A percentile compares a stretch with the other conserved stretches of the same genome.
Evolutionary conservation across 2,329 filamentous ascomycete species (phyloP).

Genomic region (Neonectria coccinea): DNA sequence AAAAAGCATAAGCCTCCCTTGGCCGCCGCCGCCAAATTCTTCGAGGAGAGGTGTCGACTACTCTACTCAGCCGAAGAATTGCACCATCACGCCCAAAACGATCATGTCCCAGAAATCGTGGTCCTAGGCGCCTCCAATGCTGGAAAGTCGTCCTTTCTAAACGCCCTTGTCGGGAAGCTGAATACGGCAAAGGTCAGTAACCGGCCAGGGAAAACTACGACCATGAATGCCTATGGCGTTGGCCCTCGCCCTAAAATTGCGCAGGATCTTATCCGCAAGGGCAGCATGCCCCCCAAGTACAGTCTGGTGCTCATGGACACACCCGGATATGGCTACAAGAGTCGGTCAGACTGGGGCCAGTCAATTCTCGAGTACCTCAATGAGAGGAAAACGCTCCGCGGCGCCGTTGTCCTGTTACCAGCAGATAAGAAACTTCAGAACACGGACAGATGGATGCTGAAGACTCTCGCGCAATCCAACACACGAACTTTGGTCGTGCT

Average conservation of each 20-base stretch:
- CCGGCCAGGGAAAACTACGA: conserved; percentile 64
- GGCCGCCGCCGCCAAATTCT: conserved; percentile 48
- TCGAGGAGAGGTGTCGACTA: conserved; percentile 50
- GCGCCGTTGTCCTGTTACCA: conserved; percentile 66
- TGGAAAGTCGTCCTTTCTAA: conserved; percentile 90
- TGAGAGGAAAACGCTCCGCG: conserved; percentile 59
- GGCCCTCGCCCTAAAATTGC: conserved; percentile 55
- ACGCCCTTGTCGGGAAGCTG: conserved; percentile 73
- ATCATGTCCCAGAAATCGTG: conserved; percentile 71
- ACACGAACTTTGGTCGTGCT: conserved; percentile 63
- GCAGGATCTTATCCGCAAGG: conserved; percentile 44
- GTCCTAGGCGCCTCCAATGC: conserved; percentile 90
- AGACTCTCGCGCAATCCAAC: conserved; percentile 58
- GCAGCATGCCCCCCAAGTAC: conserved; percentile 58
- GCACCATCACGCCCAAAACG: conserved; percentile 63
- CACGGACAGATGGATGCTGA: conserved; percentile 61
- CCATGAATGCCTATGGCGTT: conserved; percentile 68
- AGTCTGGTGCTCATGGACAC: conserved; percentile 64
- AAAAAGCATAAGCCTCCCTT: conserved; percentile 43
- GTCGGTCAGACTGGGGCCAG: conserved; percentile 62
- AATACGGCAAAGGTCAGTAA: conserved; percentile 62
- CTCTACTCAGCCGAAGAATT: conserved; percentile 64
- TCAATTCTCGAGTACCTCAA: conserved; percentile 64
- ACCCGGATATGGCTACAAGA: conserved; percentile 63
- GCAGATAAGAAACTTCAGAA: conserved; percentile 63